Conservation (phyloP, 129 eudicot species). For the Flaveria ramosissima region DNA sequence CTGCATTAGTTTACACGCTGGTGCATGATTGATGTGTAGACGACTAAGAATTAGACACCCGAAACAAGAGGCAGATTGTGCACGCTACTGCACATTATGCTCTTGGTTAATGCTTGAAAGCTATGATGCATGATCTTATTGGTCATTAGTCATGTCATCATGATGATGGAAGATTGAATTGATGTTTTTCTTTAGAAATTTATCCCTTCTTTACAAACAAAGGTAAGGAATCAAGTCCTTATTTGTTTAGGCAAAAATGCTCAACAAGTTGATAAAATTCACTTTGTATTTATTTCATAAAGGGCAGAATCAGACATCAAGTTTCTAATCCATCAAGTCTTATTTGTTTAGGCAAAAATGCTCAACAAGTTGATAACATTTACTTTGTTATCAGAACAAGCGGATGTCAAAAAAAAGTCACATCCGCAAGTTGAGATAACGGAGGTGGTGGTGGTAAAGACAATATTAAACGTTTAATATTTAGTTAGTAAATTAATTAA, state of each 20-base stretch:
- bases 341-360: background rate
- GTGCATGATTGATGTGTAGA: conserved; percentile 3
- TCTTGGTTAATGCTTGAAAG: conserved; percentile 16
- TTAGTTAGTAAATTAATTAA: too few species aligned
- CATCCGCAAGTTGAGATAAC: too few species aligned
- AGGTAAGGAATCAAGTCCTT: conserved; percentile 11
- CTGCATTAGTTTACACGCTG: conserved; percentile 17
- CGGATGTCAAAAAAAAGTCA: too few species aligned
- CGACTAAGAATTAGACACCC: background rate
- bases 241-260: background rate
- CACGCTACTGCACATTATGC: conserved; percentile 10
- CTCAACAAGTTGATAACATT: conserved; percentile 14
- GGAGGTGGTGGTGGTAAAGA: too few species aligned
- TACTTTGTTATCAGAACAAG: background rate
- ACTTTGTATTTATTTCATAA: background rate
- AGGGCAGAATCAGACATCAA: conserved; percentile 13
- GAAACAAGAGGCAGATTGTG: conserved; percentile 9
- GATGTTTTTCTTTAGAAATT: background rate
- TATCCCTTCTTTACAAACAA: background rate
- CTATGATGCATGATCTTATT: conserved; percentile 19
- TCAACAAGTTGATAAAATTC: conserved; percentile 13
- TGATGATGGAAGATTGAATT: conserved; percentile 10
- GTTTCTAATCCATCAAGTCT: conserved; percentile 12
- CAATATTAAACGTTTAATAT: too few species aligned
- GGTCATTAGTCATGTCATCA: conserved; percentile 11